Percentiles rank a stretch among this genome's conserved stretches.
These are phyloP conservation scores for Hanseniaspora occidentalis DNA, from an alignment of 805 yeast genomes.

Conservation along the genomic window DNA sequence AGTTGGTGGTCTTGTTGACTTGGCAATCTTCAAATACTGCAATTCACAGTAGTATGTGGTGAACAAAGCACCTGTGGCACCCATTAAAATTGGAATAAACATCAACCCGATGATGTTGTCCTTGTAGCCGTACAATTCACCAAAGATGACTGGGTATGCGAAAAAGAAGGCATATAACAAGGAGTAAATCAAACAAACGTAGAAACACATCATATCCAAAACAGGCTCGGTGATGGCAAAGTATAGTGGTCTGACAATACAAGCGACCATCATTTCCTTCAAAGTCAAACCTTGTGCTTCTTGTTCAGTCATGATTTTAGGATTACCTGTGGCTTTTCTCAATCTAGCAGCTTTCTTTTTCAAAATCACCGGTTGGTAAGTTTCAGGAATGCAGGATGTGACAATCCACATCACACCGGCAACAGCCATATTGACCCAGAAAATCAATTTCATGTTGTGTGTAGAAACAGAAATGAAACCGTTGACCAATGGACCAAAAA, in stretches of 20 bases:
- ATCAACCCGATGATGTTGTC: conserved; percentile 75
- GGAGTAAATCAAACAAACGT: conserved; percentile 84
- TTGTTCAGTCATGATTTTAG: conserved; percentile 81
- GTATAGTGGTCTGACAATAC: conserved; percentile 68
- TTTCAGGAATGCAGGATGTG: conserved; percentile 61
- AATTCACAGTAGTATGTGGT: conserved; percentile 70
- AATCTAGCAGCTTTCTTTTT: conserved; percentile 50
- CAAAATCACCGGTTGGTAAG: conserved; percentile 74
- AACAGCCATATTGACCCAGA: conserved; percentile 90
- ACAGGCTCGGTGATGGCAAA: conserved; percentile 77
- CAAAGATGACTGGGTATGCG: conserved; percentile 86
- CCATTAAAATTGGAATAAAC: conserved; percentile 83
- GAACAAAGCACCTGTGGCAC: conserved; percentile 60
- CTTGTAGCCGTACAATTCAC: conserved; percentile 59
- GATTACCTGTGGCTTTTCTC: conserved; percentile 71
- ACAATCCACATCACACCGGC: conserved; percentile 76
- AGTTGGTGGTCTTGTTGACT: conserved; percentile 40
- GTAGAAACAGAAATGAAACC: conserved; percentile 73
- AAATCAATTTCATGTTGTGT: conserved; percentile 53
- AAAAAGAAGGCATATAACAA: conserved; percentile 86
- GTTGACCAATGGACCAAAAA: conserved; percentile 75
- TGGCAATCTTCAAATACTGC: conserved; percentile 38
- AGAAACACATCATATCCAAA: conserved; percentile 67
- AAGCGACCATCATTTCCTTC: conserved; percentile 56
- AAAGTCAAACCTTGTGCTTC: conserved; percentile 70